A percentile compares a stretch with the other conserved stretches of the same genome.
Evolutionary conservation across 2,329 filamentous ascomycete species (phyloP).

Genomic region (Apiospora rasikravindrae): DNA sequence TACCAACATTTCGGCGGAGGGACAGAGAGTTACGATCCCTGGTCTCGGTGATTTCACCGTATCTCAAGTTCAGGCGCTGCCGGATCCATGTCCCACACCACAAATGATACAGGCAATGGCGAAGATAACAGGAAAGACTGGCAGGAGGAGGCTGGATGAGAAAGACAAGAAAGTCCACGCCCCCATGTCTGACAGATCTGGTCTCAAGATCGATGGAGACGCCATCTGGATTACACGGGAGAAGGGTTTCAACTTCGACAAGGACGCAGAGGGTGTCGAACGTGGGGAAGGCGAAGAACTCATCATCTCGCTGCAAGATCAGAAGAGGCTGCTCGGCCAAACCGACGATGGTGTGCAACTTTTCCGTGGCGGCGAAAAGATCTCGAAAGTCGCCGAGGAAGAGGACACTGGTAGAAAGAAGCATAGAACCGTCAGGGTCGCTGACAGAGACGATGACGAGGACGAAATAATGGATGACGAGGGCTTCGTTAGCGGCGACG

Average conservation of each 20-base stretch:
- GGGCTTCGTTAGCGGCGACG: slow-evolving; percentile 62
- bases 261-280: slow-evolving; percentile 69
- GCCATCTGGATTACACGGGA: slow-evolving; percentile 85
- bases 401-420: slow-evolving; percentile 67
- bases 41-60: slow-evolving; percentile 90
- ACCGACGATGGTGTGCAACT: slow-evolving; percentile 83
- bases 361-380: slow-evolving; percentile 77
- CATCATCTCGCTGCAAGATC: slow-evolving; percentile 86
- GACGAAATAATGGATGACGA: slow-evolving; percentile 56
- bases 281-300: slow-evolving; percentile 94
- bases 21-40: slow-evolving; percentile 88
- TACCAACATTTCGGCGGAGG: slow-evolving; percentile 87
- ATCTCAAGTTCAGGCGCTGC: slow-evolving; percentile 81
- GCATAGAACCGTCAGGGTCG: slow-evolving; percentile 61
- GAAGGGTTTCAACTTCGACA: slow-evolving; percentile 77
- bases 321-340: slow-evolving; percentile 81
- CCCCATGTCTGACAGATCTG: slow-evolving; percentile 97
- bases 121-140: slow-evolving; percentile 82
- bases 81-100: slow-evolving; percentile 94
- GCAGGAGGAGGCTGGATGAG: slow-evolving; percentile 82
- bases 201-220: slow-evolving; percentile 94
- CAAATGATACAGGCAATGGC: slow-evolving; percentile 86
- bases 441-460: slow-evolving; percentile 62
- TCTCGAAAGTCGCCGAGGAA: slow-evolving; percentile 64
- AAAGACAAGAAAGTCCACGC: slow-evolving; percentile 97